A percentile compares a stretch with the other conserved stretches of the same genome.
Conservation (phyloP, 179 eudicot genomes). For the Heliamphora pulchella region DNA sequence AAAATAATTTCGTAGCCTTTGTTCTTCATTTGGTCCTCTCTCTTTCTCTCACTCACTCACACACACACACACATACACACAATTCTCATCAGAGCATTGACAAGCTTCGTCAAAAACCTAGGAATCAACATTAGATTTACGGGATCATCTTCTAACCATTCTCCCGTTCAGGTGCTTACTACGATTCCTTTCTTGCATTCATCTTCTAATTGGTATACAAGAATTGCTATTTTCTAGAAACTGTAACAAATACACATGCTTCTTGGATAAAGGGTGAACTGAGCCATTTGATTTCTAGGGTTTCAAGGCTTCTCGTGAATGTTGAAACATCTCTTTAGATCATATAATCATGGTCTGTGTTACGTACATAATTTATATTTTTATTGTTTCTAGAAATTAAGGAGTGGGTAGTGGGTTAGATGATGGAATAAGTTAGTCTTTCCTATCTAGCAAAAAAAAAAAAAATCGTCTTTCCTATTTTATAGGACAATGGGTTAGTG, state of each 20-base stretch:
- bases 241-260: not conserved
- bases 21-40: not conserved
- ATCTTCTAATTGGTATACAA: not conserved
- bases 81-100: not conserved
- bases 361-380: no score
- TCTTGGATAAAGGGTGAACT: not conserved
- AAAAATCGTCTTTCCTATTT: no score
- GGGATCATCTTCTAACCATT: not conserved
- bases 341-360: not conserved
- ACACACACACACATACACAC: not conserved
- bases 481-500: no score
- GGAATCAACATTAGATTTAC: not conserved
- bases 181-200: not conserved
- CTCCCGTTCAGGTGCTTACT: conserved; percentile 1
- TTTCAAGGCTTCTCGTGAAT: not conserved
- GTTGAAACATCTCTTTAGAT: not conserved
- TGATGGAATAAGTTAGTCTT: not conserved
- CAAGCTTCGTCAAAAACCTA: not conserved
- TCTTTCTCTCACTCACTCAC: not conserved
- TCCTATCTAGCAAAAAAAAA: not conserved
- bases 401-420: not conserved
- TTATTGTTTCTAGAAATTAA: no score
- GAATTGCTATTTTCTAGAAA: not conserved
- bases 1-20: no score
- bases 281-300: conserved; percentile 11